Base-by-base conservation (phyloP, 306 rosid genomes). In the Cicer chorassanicum region DNA sequence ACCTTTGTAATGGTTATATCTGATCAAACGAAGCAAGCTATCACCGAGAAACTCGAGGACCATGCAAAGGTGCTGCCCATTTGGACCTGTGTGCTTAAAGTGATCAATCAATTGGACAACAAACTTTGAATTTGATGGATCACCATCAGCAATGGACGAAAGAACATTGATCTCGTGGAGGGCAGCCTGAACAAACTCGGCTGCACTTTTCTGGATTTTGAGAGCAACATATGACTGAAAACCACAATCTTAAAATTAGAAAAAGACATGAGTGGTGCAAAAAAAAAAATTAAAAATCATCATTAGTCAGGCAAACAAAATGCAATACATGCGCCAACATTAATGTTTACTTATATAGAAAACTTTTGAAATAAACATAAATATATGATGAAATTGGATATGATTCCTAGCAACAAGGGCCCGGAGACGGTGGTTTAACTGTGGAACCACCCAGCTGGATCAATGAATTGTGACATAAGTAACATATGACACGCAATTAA, bases 21-120 rank as follows among this genome's bases (percentile, higher is more conserved):
- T 91, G 80, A 83, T 88, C 85, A 93, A 84, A 55, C 97, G 93
- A 70, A 93, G 98, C 80, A 93, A 87, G 78, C 96, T 93, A 75
- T 93, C 98, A 9, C 98, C 98, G 70, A 93, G 98, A 80, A 89
- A 91, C 73, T 91, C 97, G 38, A 93, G 98, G 82, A 93, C 98
- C 98, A 93, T 93, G 80, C 98, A 93, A 8, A 78, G 92, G 81
- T 93, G 98, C 84, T 93, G 97, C 77, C 98, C 98, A 62, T 93
- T 93, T 65, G 98, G 98, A 75, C 98, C 98, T 6, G 85, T 41
- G 44, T 91, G 98, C 89, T 93, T 93, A 85, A 93, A 93, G 77
- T 91, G 88, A 81, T 93, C 98, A 11, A 93, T 81, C 76, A 93
- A 89, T 18, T 87, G 89, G 69, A 91, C 89, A 55, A 93, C 89